Evolutionary conservation across 169 alveolate species (phyloP).

Genomic region (Prorocentrum cordatum): DNA sequence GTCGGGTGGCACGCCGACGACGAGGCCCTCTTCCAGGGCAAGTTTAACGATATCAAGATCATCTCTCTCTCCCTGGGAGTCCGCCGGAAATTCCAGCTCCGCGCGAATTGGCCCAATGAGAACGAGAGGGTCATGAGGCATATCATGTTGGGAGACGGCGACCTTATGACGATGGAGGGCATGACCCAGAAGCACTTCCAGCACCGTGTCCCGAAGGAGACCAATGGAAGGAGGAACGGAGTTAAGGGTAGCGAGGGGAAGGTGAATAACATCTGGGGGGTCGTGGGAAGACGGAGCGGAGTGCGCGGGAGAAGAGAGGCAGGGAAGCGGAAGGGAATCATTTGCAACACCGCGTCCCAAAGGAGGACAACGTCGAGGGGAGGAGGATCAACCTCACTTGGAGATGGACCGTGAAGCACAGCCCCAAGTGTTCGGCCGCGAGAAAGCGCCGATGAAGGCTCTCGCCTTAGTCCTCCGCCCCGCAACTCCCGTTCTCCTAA

Average conservation of each 20-base stretch:
- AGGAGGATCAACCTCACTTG: conserved; percentile 51
- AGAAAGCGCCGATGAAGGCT: too few species aligned
- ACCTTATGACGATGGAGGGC: conserved; percentile 64
- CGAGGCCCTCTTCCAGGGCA: conserved; percentile 38
- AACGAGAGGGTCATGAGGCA: background rate
- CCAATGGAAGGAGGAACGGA: background rate
- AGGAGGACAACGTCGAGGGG: conserved; percentile 25
- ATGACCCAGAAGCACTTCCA: conserved; percentile 58
- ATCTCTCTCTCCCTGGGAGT: background rate
- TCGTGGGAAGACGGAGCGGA: too few species aligned
- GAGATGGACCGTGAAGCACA: conserved; percentile 31
- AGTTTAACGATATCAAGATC: conserved; percentile 6
- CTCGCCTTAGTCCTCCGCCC: too few species aligned
- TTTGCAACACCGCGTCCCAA: background rate
- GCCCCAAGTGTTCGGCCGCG: too few species aligned
- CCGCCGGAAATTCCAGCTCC: conserved; percentile 28
- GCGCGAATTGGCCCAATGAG: conserved; percentile 41
- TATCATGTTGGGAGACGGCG: conserved; percentile 22
- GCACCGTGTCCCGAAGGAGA: conserved; percentile 46
- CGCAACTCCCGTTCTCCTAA: too few species aligned
- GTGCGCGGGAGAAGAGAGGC: background rate
- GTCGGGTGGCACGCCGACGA: conserved; percentile 56
- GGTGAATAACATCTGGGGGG: too few species aligned
- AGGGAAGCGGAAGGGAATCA: background rate
- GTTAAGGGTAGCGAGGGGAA: too few species aligned